Base-by-base conservation (phyloP, 176 grass and related monocot species). In the Oryza australiensis region DNA sequence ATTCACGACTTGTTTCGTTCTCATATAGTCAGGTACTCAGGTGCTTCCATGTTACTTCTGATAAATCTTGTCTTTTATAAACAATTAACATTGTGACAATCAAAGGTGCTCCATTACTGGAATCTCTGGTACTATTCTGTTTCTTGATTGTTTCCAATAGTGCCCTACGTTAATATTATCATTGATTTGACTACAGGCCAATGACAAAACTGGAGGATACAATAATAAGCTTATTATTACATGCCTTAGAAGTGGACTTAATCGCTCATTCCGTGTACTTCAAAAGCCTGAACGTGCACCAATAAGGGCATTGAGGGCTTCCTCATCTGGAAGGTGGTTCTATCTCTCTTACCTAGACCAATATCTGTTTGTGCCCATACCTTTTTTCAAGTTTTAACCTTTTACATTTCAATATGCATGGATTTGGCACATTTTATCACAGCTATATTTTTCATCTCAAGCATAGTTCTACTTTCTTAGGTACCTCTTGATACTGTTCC, bases 241-340 rank as follows among this genome's bases (percentile, higher is more conserved):
- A 62, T 98, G 95, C 80, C 85, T 95, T 78, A 91, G 95, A 89
- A 98, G 95, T 91, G 95, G 95, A 63, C 85, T 98, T 80, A 98
- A 98, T 95, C 90, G 92, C 37, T 23, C 90, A 76, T 98, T 98
- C 66, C 90, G 95, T 49, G 90, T 91, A 77, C 95, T 95, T 48
- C 92, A 95, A 88, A 98, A 98, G 87, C 95, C 92, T 84, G 95
- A 98, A 63, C 95, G 95, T 30, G 90, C 95, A 77, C 88, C 95
- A 35, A 98, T 98, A 80, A 93, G 92, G 87, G 95, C 95, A 86
- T 87, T 98, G 81, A 91, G 90, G 73, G 88, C 92, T 81, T 98
- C 95, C 84, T 95, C 95, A 77, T 98, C 95, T 78, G 95, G 95
- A 93, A 89, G 95, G 95, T 98, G 64, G 33, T 82, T 74, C 76